Conservation (phyloP, 495 filamentous ascomycete species). For the Tuber microsphaerosporum region DNA sequence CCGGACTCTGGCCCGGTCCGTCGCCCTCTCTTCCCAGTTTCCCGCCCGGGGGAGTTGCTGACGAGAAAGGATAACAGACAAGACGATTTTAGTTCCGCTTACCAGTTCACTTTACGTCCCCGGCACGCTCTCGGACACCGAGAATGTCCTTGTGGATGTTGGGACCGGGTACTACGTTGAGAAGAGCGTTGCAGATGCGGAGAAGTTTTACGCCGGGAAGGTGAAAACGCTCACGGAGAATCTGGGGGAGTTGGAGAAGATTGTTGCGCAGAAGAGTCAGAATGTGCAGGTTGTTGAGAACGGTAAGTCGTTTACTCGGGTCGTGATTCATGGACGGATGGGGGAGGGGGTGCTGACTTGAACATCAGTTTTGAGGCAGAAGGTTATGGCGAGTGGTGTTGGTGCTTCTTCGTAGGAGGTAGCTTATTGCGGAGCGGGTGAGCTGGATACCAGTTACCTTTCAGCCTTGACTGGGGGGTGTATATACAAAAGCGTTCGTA, state of each 20-base stretch:
- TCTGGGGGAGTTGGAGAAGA: slow-evolving; percentile 76
- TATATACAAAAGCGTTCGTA: background rate
- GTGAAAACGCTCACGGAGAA: slow-evolving; percentile 70
- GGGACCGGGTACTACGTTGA: slow-evolving; percentile 96
- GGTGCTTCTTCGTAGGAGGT: background rate
- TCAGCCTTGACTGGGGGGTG: background rate
- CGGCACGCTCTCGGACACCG: slow-evolving; percentile 65
- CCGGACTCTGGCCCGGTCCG: slow-evolving; percentile 45
- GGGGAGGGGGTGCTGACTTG: slow-evolving; percentile 11
- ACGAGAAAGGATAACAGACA: slow-evolving; percentile 43
- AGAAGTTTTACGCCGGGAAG: slow-evolving; percentile 77
- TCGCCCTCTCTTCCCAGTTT: background rate
- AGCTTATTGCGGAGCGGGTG: background rate
- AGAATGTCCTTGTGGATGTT: slow-evolving; percentile 85
- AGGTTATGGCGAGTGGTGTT: slow-evolving; percentile 45
- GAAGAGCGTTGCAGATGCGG: slow-evolving; percentile 73
- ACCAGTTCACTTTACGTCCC: slow-evolving; percentile 92
- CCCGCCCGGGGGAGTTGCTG: background rate
- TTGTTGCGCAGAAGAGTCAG: slow-evolving; percentile 73
- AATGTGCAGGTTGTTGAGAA: slow-evolving; percentile 85
- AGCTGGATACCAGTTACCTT: background rate
- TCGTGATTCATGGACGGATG: background rate
- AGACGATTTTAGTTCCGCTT: slow-evolving; percentile 76
- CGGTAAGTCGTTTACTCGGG: slow-evolving; percentile 51
- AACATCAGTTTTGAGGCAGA: slow-evolving; percentile 53